These are phyloP conservation scores for Babesia divergens DNA, from an alignment of 169 alveolate species.

Conservation along the genomic window DNA sequence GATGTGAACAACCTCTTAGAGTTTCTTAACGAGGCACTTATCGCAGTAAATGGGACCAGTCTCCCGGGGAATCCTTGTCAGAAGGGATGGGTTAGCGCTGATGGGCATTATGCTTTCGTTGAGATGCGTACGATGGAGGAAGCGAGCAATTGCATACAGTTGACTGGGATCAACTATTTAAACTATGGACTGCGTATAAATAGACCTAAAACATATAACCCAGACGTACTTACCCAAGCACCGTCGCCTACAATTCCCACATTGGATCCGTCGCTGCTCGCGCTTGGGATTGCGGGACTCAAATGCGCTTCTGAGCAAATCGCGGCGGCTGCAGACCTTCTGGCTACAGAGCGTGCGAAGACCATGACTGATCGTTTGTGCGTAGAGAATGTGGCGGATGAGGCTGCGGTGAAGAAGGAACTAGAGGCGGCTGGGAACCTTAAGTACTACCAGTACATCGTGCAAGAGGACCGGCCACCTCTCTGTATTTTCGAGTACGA, in stretches of 20 bases:
- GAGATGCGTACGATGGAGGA: conserved; percentile 93
- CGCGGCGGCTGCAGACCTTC: conserved; percentile 57
- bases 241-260: conserved; percentile 67
- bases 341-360: conserved; percentile 57
- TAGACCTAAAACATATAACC: conserved; percentile 54
- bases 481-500: conserved; percentile 55
- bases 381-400: conserved; percentile 36
- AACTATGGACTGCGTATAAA: conserved; percentile 37
- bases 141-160: conserved; percentile 84
- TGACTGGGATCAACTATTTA: conserved; percentile 72
- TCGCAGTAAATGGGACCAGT: conserved; percentile 72
- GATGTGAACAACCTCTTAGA: conserved; percentile 78
- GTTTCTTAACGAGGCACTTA: conserved; percentile 76
- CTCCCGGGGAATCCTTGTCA: conserved; percentile 80
- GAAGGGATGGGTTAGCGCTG: conserved; percentile 91
- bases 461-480: conserved; percentile 1
- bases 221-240: conserved; percentile 51
- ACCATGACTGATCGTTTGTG: conserved; percentile 60
- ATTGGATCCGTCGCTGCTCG: conserved; percentile 60
- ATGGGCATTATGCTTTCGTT: conserved; percentile 92
- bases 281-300: conserved; percentile 63
- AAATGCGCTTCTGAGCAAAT: conserved; percentile 57
- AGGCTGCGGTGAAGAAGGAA: conserved; percentile 14
- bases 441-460: conserved; percentile 20
- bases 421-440: conserved; percentile 19